These are phyloP conservation scores for Ceratocystis lukuohia DNA, from an alignment of 2,329 filamentous ascomycete genomes.

Conservation along the genomic window DNA sequence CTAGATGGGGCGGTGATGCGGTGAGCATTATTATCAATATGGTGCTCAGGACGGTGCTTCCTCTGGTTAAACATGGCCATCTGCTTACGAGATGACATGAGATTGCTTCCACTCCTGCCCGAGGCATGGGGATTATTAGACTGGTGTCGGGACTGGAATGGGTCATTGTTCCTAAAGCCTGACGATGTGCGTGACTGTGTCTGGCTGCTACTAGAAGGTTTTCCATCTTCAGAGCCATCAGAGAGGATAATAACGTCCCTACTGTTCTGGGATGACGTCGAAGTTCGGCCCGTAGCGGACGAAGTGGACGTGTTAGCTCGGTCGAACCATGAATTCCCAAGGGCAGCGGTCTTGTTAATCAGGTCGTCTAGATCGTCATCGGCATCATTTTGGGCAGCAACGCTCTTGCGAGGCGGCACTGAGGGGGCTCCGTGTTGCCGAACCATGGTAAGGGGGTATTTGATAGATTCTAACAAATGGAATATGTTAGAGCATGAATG, in stretches of 20 bases:
- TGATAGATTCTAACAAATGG: no score
- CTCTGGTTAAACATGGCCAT: conserved; percentile 44
- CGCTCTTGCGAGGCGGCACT: neutral
- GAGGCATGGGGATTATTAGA: neutral
- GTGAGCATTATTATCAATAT: conserved; percentile 36
- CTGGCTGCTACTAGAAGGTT: neutral
- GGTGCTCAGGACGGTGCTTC: conserved; percentile 43
- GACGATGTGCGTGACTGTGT: neutral
- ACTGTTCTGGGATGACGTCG: neutral
- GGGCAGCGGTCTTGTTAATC: conserved; percentile 18
- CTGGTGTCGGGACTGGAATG: neutral
- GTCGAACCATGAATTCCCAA: conserved; percentile 17
- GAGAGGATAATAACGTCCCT: neutral
- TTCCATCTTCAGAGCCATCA: conserved; percentile 6
- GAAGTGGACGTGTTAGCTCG: neutral
- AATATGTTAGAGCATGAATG: no score
- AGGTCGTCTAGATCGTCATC: conserved; percentile 17
- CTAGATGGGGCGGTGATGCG: conserved; percentile 25
- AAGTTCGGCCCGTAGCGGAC: neutral
- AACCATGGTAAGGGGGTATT: neutral
- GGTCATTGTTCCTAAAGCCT: neutral
- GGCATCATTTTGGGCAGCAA: conserved; percentile 7
- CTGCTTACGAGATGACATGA: conserved; percentile 40
- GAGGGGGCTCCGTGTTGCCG: conserved; percentile 10
- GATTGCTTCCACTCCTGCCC: conserved; percentile 24